A percentile compares a stretch with the other conserved stretches of the same genome.
These are phyloP conservation scores for Vishniacozyma victoriae DNA, from an alignment of 768 basidiomycete genomes.

Conservation along the genomic window DNA sequence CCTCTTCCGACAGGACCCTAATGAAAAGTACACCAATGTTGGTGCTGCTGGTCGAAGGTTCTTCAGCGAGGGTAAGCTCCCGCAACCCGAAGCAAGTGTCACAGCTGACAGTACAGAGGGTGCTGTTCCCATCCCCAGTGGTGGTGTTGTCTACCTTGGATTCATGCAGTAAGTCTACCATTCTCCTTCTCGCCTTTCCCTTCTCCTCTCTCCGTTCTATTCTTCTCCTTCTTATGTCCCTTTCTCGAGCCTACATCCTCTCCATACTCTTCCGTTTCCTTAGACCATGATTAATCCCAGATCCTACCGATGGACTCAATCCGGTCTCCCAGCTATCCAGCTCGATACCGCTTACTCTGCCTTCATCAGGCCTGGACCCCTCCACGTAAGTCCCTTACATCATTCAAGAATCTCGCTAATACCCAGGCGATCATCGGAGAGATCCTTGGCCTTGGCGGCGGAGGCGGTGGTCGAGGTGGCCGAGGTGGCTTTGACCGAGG, in stretches of 20 bases:
- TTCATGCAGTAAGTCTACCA: constrained; percentile 39
- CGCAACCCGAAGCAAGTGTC: neutral
- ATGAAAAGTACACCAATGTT: constrained; percentile 30
- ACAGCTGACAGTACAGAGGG: constrained; percentile 19
- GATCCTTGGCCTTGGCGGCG: constrained; percentile 34
- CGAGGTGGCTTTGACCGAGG: constrained; percentile 23
- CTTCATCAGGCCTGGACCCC: constrained; percentile 39
- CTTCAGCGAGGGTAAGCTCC: constrained; percentile 31
- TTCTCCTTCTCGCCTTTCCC: neutral
- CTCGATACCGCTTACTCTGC: constrained; percentile 48
- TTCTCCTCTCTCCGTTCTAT: no score
- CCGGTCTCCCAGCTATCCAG: constrained; percentile 33
- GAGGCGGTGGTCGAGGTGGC: constrained; percentile 20
- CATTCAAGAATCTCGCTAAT: neutral
- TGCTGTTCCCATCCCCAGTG: constrained; percentile 29
- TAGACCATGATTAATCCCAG: constrained; percentile 1
- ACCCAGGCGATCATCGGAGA: constrained; percentile 28
- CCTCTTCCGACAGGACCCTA: constrained; percentile 37
- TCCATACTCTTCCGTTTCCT: no score
- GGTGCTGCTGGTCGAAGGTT: constrained; percentile 44
- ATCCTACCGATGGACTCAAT: constrained; percentile 37
- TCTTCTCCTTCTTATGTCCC: no score
- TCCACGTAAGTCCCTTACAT: constrained; percentile 19
- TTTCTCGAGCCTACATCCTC: no score
- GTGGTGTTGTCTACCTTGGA: constrained; percentile 44